phyloP scores from a whole-genome alignment of 192 early-diverging fungal species.

The Coemansia sp. region DNA sequence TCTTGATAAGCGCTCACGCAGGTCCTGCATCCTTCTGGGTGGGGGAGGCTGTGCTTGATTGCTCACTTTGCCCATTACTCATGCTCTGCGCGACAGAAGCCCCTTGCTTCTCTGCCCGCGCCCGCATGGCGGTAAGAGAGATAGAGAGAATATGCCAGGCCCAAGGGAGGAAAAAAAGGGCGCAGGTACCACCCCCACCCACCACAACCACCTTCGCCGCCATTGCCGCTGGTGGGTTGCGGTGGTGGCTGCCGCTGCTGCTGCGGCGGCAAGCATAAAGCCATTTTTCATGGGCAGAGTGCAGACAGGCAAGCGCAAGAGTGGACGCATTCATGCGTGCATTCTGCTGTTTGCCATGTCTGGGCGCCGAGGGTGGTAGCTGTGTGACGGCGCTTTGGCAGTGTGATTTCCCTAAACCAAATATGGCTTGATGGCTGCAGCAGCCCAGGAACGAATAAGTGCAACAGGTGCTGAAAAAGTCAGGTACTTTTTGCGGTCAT shows the following conservation, averaged over 20 bases:
- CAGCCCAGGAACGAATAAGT: constrained; percentile 4
- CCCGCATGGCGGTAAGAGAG: neutral
- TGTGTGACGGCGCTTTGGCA: constrained; percentile 21
- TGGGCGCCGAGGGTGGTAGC: constrained; percentile 2
- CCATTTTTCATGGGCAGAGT: constrained; percentile 1
- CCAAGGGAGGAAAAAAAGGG: neutral
- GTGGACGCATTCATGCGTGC: constrained; percentile 9
- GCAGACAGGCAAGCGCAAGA: constrained; percentile 1
- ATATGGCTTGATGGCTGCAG: constrained; percentile 43
- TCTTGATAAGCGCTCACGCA: neutral
- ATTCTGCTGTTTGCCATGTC: constrained; percentile 2
- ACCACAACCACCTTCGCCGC: neutral
- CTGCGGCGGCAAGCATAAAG: neutral
- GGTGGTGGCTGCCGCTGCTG: neutral
- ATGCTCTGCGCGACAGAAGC: neutral
- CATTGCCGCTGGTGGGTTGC: neutral
- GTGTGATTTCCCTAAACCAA: constrained; percentile 27
- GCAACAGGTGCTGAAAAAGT: constrained; percentile 3
- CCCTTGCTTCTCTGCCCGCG: neutral
- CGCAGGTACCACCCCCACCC: neutral
- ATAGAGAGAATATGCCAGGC: neutral
- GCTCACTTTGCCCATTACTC: neutral
- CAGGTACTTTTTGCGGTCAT: constrained; percentile 1
- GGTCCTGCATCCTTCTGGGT: neutral
- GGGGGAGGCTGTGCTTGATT: neutral